Evolutionary conservation across 441 rosid species (phyloP).

Genomic region (Flueggea neowawraea): DNA sequence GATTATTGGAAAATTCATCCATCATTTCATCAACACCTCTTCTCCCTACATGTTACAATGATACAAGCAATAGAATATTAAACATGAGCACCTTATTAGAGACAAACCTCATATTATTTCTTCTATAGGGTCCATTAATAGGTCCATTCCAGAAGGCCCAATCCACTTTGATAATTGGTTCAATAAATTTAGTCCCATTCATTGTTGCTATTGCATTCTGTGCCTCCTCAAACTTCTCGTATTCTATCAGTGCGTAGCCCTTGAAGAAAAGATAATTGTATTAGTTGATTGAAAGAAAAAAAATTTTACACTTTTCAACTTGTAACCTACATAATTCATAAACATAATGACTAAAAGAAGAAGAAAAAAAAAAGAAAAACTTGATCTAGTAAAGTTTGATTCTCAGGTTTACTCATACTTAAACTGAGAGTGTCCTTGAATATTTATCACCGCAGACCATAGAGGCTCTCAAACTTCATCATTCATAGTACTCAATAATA

Average conservation of each 20-base stretch:
- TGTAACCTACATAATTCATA: too few relatives aligned
- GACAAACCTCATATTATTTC: conserved; percentile 76
- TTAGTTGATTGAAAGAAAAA: conserved; percentile 1
- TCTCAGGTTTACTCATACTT: too few relatives aligned
- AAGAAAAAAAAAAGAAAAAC: too few relatives aligned
- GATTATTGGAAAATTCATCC: too few relatives aligned
- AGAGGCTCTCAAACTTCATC: too few relatives aligned
- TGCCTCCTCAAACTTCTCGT: conserved; percentile 88
- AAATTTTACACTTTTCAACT: too few relatives aligned
- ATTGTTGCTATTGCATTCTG: conserved; percentile 67
- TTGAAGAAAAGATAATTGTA: conserved; percentile 16
- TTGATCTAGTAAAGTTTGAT: too few relatives aligned
- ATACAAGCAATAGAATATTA: neutral
- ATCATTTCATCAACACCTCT: neutral
- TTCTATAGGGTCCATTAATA: conserved; percentile 50
- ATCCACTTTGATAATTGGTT: conserved; percentile 68
- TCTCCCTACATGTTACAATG: neutral
- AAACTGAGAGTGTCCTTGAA: too few relatives aligned
- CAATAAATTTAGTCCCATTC: conserved; percentile 82
- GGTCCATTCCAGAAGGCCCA: conserved; percentile 98
- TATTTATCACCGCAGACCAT: too few relatives aligned
- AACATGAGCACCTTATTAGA: neutral
- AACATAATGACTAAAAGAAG: too few relatives aligned
- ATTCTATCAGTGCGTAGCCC: conserved; percentile 98
- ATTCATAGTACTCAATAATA: too few relatives aligned